Base-by-base conservation (phyloP, 2,329 filamentous ascomycete genomes). In the Aureobasidium sp. region DNA sequence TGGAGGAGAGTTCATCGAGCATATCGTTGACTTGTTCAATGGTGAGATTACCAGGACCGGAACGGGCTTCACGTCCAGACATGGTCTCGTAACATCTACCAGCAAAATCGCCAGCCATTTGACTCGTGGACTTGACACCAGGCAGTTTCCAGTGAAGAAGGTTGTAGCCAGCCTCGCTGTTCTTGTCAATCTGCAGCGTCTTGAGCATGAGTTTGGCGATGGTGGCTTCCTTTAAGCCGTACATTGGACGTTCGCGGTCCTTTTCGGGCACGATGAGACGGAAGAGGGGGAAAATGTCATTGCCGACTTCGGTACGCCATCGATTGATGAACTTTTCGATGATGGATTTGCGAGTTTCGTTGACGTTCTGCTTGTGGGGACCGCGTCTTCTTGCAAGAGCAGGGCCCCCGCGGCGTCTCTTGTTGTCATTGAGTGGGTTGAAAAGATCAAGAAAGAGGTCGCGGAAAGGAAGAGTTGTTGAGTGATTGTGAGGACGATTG, bases 91-190 rank as follows among this genome's bases (percentile, higher is more conserved):
- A 91, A 70, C 93, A 97, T 64, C 93, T 81, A 0, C 89, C 90
- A 0, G 92, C 88, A 76, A 99, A 99, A 70, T 99, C 93, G 6
- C 94, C 94, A 2, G 92, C 90, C 73, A 87, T 84, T 0, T 83
- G 79, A 60, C 79, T 81, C 0, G 82, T 80, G 1, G 78, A 74
- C 2, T 79, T 84, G 63, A 88, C 82, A 0, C 89, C 88, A 0
- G 92, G 93, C 0, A 95, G 76, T 73, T 95, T 97, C 94, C 94
- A 99, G 65, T 96, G 90, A 59, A 95, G 74, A 25, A 99, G 79
- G 64, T 84, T 90, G 69, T 87, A 87, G 0, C 87, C 93, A 75
- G 97, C 93, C 64, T 95, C 90, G 0, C 90, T 95, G 67, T 92
- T 86, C 68, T 87, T 89, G 75, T 92, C 87, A 67, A 99, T 95